Percentiles rank a stretch among this genome's conserved stretches.
Conservation (phyloP, 2,329 filamentous ascomycete species). For the Aspergillus fischeri region DNA sequence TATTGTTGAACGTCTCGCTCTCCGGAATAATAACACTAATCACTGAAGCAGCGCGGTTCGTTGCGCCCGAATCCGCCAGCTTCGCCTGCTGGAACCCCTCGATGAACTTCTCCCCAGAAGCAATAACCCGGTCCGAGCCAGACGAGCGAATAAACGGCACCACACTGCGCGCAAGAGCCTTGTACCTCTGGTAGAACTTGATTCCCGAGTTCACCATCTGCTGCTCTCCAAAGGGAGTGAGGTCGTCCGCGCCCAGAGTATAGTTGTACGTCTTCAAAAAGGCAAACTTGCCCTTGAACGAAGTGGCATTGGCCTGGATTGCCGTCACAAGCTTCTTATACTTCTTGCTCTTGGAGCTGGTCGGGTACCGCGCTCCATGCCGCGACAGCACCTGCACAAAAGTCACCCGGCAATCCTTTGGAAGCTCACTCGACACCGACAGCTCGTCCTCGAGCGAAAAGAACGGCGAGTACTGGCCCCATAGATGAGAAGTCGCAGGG, state of each 20-base stretch:
- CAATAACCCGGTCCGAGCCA: slow-evolving; percentile 65
- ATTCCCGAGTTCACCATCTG: slow-evolving; percentile 71
- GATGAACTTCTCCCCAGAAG: slow-evolving; percentile 72
- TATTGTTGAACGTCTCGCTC: slow-evolving; percentile 67
- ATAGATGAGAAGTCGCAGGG: slow-evolving; percentile 59
- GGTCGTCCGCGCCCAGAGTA: slow-evolving; percentile 63
- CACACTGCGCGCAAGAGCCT: slow-evolving; percentile 52
- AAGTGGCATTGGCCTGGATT: slow-evolving; percentile 57
- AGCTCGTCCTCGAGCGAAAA: slow-evolving; percentile 64
- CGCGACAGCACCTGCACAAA: slow-evolving; percentile 79
- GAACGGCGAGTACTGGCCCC: slow-evolving; percentile 87
- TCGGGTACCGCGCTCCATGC: slow-evolving; percentile 81
- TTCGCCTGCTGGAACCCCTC: slow-evolving; percentile 65
- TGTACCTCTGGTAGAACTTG: slow-evolving; percentile 72
- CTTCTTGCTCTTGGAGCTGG: slow-evolving; percentile 57
- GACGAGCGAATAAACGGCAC: slow-evolving; percentile 70
- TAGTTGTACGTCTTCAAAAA: slow-evolving; percentile 73
- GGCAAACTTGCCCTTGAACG: slow-evolving; percentile 59
- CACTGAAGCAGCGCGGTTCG: slow-evolving; percentile 47
- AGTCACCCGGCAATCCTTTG: slow-evolving; percentile 66
- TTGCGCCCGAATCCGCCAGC: slow-evolving; percentile 36
- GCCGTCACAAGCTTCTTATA: slow-evolving; percentile 63
- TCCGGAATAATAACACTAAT: slow-evolving; percentile 70
- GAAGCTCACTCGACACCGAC: slow-evolving; percentile 57
- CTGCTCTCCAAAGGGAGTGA: slow-evolving; percentile 64